Conservation (phyloP, 306 rosid genomes). For the Myrica gale region DNA sequence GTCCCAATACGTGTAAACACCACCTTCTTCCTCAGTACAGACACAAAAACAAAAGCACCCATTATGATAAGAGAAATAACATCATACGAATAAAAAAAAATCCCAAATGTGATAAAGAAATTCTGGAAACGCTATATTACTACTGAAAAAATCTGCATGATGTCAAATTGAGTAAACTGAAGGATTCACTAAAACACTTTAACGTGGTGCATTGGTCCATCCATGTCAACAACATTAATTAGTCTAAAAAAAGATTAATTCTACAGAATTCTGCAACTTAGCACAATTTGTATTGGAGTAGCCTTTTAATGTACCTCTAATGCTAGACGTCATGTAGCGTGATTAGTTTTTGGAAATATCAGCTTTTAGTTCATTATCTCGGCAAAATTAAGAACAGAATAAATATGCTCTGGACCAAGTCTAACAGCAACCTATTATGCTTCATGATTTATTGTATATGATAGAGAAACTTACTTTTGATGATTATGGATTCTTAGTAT, state of each 20-base stretch:
- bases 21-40: conserved; percentile 30
- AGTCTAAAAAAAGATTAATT: not conserved
- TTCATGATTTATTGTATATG: not conserved
- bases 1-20: conserved; percentile 55
- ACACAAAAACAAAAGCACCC: conserved; percentile 1
- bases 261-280: not conserved
- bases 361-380: not conserved
- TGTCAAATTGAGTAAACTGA: not conserved
- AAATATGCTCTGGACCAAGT: not conserved
- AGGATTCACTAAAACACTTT: not conserved
- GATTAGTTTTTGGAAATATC: not conserved
- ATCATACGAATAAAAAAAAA: not conserved
- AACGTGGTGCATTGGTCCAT: not conserved
- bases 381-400: not conserved
- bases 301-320: not conserved
- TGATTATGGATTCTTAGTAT: not conserved
- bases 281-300: not conserved
- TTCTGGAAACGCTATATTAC: not conserved
- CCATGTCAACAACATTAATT: conserved; percentile 6
- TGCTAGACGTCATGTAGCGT: not conserved
- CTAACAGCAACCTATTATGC: not conserved
- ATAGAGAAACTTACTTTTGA: not conserved
- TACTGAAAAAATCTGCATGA: not conserved
- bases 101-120: not conserved
- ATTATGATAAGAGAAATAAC: not conserved